Base-by-base conservation (phyloP, 2,329 filamentous ascomycete species). In the Colletotrichum tropicale region DNA sequence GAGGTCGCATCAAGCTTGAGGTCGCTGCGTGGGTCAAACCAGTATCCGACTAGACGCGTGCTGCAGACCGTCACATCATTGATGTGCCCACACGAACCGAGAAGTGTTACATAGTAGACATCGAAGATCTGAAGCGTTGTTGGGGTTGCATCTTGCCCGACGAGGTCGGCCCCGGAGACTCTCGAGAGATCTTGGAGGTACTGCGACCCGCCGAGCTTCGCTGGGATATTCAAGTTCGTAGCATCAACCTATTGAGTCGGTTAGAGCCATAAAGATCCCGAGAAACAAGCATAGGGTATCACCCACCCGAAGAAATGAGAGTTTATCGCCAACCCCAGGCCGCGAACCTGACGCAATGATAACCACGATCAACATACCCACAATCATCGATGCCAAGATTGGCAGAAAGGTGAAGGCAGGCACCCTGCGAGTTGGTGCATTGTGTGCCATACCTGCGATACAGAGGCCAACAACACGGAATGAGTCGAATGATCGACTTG, bases 251-350 rank as follows among this genome's bases (percentile, higher is more conserved):
- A 62, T n/a, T 12, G 24, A 6, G 21, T 28, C 21, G 24, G 4
- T 58, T 28, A 58, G 55, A 24, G 26, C 16, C 7, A 28, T 4
- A 43, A 72, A 56, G n/a, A 34, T 34, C 32, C 67, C 12, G 12
- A 16, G 13, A 30, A 16, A 48, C 2, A 18, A n/a, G 15, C 9
- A 24, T 26, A 21, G 26, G 26, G 4, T 16, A 61, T 10, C 26
- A 66, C 77, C 56, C 78, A 83, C 84, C 79, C 81, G 84, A 38
- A 86, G 70, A 76, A 82, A 85, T 58, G 82, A 81, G 55, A 84
- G 58, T 8, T 75, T 66, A 10, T 64, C 78, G n/a, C 81, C 71
- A 13, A 78, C 76, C 52, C 77, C 76, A 16, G 75, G 77, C 4
- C 79, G 79, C 3, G 80, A 74, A 16, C 83, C 82, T n/a, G 83